Conservation (phyloP, 108 stramenopile species). For the Nitzschia sp. region DNA sequence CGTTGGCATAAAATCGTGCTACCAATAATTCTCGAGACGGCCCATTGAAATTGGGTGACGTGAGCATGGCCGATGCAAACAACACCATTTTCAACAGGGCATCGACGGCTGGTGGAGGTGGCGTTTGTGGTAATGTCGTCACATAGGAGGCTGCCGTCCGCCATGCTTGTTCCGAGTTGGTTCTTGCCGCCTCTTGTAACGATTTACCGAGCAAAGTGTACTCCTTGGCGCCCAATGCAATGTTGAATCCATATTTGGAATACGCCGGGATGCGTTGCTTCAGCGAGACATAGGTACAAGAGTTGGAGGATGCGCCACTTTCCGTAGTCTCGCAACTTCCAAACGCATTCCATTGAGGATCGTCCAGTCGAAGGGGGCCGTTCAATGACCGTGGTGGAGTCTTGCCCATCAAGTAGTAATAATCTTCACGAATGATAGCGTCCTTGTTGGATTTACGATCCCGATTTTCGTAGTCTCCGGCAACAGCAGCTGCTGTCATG, state of each 20-base stretch:
- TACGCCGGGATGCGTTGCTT: slow-evolving; percentile 72
- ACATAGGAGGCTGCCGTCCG: slow-evolving; percentile 43
- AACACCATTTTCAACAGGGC: slow-evolving; percentile 68
- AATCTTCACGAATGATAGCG: slow-evolving; percentile 75
- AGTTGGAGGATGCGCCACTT: slow-evolving; percentile 45
- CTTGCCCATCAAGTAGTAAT: slow-evolving; percentile 69
- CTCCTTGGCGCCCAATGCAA: slow-evolving; percentile 55
- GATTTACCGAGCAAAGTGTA: slow-evolving; percentile 43
- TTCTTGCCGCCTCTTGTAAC: slow-evolving; percentile 21
- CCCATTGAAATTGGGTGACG: slow-evolving; percentile 59
- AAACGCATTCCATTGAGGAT: slow-evolving; percentile 77
- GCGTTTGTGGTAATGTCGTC: slow-evolving; percentile 17
- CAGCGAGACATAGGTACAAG: slow-evolving; percentile 71
- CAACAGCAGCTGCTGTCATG: neutral
- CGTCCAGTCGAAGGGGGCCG: slow-evolving; percentile 48
- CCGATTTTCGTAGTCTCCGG: slow-evolving; percentile 48
- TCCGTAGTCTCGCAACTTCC: slow-evolving; percentile 55
- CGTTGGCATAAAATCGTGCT: slow-evolving; percentile 72
- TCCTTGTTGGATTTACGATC: slow-evolving; percentile 71
- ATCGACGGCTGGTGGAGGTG: slow-evolving; percentile 61
- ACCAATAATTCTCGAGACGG: slow-evolving; percentile 61
- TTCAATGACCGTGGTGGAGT: slow-evolving; percentile 59
- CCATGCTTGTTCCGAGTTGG: slow-evolving; percentile 28
- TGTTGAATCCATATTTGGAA: slow-evolving; percentile 67
- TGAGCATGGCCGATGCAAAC: slow-evolving; percentile 63